A percentile compares a stretch with the other conserved stretches of the same genome.
phyloP scores from a whole-genome alignment of 805 yeast genomes.

The Candida germanica region DNA sequence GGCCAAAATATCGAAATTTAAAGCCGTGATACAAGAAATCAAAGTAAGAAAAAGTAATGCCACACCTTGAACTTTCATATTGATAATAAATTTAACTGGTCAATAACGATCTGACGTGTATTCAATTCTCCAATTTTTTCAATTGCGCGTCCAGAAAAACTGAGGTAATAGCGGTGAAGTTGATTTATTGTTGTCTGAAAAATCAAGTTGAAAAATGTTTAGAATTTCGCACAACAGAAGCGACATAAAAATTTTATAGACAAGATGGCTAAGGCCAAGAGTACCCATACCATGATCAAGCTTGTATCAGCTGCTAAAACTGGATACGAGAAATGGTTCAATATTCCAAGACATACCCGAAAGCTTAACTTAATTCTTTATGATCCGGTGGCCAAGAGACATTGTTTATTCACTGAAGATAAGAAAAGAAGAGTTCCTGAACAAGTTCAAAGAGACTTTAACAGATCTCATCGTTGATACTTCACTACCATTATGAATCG shows the following conservation, averaged over 20 bases:
- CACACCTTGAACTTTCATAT: slow-evolving; percentile 7
- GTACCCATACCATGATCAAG: slow-evolving; percentile 79
- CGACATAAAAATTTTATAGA: too few species aligned
- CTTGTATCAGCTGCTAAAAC: slow-evolving; percentile 87
- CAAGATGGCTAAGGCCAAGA: slow-evolving; percentile 53
- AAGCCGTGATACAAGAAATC: slow-evolving; percentile 29
- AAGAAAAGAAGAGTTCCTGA: slow-evolving; percentile 79
- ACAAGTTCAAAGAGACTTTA: slow-evolving; percentile 33
- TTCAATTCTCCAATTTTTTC: slow-evolving; percentile 10
- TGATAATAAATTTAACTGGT: background rate
- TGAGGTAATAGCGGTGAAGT: background rate
- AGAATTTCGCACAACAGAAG: background rate
- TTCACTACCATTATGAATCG: too few species aligned
- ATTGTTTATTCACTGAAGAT: slow-evolving; percentile 84
- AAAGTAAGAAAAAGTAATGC: slow-evolving; percentile 14
- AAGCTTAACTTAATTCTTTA: slow-evolving; percentile 78
- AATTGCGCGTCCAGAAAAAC: slow-evolving; percentile 10
- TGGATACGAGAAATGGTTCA: slow-evolving; percentile 78
- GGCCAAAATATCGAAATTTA: slow-evolving; percentile 56
- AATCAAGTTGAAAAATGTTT: background rate
- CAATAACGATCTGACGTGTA: slow-evolving; percentile 8
- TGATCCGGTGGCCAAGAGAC: slow-evolving; percentile 84
- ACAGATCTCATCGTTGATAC: slow-evolving; percentile 22
- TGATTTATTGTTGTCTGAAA: background rate
- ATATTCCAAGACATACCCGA: slow-evolving; percentile 79